Percentiles rank a stretch among this genome's conserved stretches.
These are phyloP conservation scores for Fusarium sp. DNA, from an alignment of 2,329 filamentous ascomycete genomes.

Conservation along the genomic window DNA sequence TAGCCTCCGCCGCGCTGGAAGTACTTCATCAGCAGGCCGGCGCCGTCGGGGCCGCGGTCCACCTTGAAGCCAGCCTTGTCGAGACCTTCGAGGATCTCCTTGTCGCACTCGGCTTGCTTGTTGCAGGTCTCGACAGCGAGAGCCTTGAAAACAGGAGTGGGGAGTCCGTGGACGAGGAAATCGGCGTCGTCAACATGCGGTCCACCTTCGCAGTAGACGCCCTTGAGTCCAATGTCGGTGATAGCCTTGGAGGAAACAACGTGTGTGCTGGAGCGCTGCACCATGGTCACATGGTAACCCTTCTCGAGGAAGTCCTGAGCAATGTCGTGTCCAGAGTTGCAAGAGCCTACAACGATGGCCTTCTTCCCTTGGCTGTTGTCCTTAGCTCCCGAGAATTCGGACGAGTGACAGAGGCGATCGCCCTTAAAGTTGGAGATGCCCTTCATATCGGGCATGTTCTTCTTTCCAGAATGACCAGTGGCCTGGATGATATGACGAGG, in stretches of 20 bases:
- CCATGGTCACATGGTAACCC: constrained; percentile 76
- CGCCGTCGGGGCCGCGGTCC: constrained; percentile 68
- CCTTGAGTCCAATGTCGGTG: constrained; percentile 65
- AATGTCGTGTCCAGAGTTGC: constrained; percentile 78
- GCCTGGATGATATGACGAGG: constrained; percentile 75
- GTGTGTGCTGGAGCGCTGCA: constrained; percentile 75
- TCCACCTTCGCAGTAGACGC: constrained; percentile 63
- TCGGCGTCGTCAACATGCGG: constrained; percentile 77
- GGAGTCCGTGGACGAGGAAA: constrained; percentile 68
- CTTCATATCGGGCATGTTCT: constrained; percentile 69
- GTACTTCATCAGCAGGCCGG: constrained; percentile 73
- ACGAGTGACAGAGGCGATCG: constrained; percentile 71
- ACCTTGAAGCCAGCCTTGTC: constrained; percentile 70
- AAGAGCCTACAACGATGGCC: constrained; percentile 75
- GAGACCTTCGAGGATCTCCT: constrained; percentile 59
- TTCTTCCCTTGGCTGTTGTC: constrained; percentile 65
- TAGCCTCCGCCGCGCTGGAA: constrained; percentile 76
- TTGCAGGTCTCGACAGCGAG: constrained; percentile 62
- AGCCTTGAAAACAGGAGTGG: constrained; percentile 71
- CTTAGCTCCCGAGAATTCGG: constrained; percentile 68
- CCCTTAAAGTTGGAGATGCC: constrained; percentile 71
- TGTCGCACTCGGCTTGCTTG: constrained; percentile 54
- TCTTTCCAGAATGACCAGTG: constrained; percentile 77
- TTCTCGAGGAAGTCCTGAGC: constrained; percentile 76
- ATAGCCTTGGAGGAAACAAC: constrained; percentile 70